phyloP scores from a whole-genome alignment of 2,329 filamentous ascomycete species.

The Botrytis tulipae region DNA sequence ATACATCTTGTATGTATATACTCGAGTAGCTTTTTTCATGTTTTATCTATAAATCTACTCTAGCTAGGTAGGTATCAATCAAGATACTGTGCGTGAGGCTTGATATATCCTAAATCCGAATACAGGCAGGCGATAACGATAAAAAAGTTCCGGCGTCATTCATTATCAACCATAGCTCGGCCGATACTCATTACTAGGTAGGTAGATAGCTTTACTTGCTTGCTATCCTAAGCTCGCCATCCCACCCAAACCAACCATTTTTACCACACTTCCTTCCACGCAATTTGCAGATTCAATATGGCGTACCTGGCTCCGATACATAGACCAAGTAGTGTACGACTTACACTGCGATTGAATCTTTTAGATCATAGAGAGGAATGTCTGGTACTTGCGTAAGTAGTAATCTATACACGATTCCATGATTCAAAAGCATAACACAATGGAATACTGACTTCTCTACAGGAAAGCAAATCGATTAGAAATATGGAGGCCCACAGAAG shows the following conservation, averaged over 20 bases:
- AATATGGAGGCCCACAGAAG: constrained; percentile 67
- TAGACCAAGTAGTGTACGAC: constrained; percentile 82
- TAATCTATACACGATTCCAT: neutral
- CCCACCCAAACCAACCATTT: neutral
- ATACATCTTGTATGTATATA: neutral
- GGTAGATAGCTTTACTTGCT: constrained; percentile 16
- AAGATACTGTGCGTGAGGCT: neutral
- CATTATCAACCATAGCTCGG: constrained; percentile 14
- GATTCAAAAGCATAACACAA: neutral
- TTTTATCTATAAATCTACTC: neutral
- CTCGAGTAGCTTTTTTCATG: neutral
- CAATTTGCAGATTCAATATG: constrained; percentile 53
- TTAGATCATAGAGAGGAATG: constrained; percentile 73
- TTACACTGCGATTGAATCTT: constrained; percentile 80
- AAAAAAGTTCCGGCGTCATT: constrained; percentile 17
- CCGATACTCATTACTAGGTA: neutral
- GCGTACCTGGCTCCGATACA: constrained; percentile 95
- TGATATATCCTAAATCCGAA: constrained; percentile 15
- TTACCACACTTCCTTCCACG: neutral
- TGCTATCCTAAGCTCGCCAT: neutral
- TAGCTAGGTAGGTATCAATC: neutral
- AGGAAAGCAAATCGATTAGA: constrained; percentile 85
- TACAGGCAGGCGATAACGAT: constrained; percentile 21
- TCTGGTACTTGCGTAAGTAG: constrained; percentile 78
- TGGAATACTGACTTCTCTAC: constrained; percentile 27